Conservation (phyloP, 305 asterid species). For the Salvia sclarea region DNA sequence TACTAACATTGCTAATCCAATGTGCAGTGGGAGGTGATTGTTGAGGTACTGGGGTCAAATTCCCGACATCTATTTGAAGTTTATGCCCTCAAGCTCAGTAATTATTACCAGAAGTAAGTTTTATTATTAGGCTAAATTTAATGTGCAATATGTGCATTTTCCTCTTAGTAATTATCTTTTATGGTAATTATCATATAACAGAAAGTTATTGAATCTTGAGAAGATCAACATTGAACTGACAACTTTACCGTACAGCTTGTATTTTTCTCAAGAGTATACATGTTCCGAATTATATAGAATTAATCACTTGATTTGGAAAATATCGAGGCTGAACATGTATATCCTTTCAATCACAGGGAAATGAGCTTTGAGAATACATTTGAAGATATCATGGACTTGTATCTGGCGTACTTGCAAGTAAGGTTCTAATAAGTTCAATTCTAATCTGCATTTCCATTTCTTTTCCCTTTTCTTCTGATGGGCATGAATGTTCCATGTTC, state of each 20-base stretch:
- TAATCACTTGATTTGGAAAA: neutral
- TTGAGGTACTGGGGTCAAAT: slow-evolving; percentile 76
- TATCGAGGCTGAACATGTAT: slow-evolving; percentile 21
- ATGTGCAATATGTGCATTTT: slow-evolving; percentile 9
- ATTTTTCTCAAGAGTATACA: slow-evolving; percentile 10
- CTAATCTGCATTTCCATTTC: slow-evolving; percentile 8
- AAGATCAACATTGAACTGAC: no score
- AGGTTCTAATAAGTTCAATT: slow-evolving; percentile 34
- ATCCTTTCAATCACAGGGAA: slow-evolving; percentile 45
- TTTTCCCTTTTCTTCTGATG: slow-evolving; percentile 17
- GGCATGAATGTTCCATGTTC: neutral
- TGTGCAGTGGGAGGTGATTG: slow-evolving; percentile 77
- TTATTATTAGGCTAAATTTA: slow-evolving; percentile 8
- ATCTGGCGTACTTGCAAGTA: slow-evolving; percentile 89
- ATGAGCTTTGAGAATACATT: slow-evolving; percentile 57
- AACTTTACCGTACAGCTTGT: slow-evolving; percentile 11
- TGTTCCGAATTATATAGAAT: slow-evolving; percentile 6
- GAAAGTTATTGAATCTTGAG: no score
- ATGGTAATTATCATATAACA: no score
- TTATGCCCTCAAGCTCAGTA: slow-evolving; percentile 78
- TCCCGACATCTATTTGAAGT: slow-evolving; percentile 90
- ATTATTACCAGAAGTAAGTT: slow-evolving; percentile 72
- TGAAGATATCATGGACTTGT: slow-evolving; percentile 87
- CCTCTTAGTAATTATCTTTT: slow-evolving; percentile 21
- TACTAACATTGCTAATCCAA: slow-evolving; percentile 31